Evolutionary conservation across 371 early-diverging fungal genomes (phyloP), one percentile per base, ranked within the genome.

Genomic region (Mortierella sp.): DNA sequence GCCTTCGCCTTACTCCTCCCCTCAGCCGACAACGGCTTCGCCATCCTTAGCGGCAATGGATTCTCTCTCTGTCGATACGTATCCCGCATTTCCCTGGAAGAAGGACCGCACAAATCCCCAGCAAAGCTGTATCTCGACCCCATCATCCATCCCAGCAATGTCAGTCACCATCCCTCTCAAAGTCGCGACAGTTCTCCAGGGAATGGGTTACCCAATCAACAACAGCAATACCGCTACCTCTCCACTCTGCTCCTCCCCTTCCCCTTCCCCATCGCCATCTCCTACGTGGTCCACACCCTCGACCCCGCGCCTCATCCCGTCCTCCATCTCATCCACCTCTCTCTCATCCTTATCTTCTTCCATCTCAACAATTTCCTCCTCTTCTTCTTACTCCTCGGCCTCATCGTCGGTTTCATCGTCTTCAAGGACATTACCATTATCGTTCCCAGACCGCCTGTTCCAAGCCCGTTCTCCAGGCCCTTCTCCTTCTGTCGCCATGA

Each of bases 381-480:
- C 57, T 1, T 48, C n/a, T 4, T 74, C 79, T 16, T 9, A 50
- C 80, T 28, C 31, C 11, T 53, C 72, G 11, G 26, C 21, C 14
- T 55, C 69, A 28, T 31, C 19, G 24, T n/a, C 53, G 21, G 28
- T 28, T 19, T 46, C 73, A 19, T 14, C 43, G 54, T 69, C 70
- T 26, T 34, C 75, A 24, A 72, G 24, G 53, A 57, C 71, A 0
- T n/a, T 76, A 10, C 76, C 51, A 2, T 21, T 54, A 34, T 72
- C 75, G 4, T 76, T 80, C 61, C 76, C 76, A 2, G 76, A 80
- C 8, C 53, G 76, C 28, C 40, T 76, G 31, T 80, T 76, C 24
- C 54, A 67, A 44, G 69, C 76, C n/a, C 71, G 57, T 19, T 55
- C 78, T 6, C 67, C 55, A 61, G 5, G 28, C 8, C 9, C 34